These are phyloP conservation scores for Lipomyces chichibuensis DNA, from an alignment of 805 yeast genomes.

Conservation along the genomic window DNA sequence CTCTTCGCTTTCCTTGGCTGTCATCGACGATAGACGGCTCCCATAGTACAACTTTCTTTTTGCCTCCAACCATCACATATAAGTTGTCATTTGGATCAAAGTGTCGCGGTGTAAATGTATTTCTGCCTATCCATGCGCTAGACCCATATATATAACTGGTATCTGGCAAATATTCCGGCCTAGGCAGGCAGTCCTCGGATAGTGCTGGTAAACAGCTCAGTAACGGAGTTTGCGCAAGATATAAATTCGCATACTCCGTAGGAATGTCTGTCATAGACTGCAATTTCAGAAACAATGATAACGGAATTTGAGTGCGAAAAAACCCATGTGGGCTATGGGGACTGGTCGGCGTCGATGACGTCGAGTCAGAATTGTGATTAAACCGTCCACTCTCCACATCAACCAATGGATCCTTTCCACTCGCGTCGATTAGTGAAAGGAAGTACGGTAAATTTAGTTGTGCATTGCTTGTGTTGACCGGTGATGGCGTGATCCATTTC, in stretches of 20 bases:
- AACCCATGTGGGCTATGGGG: slow-evolving; percentile 9
- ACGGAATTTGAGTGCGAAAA: slow-evolving; percentile 26
- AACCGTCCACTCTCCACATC: slow-evolving; percentile 29
- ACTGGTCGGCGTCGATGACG: not conserved
- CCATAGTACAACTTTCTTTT: slow-evolving; percentile 30
- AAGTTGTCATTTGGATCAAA: slow-evolving; percentile 35
- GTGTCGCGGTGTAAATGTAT: slow-evolving; percentile 34
- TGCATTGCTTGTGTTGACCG: not conserved
- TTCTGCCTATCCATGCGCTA: slow-evolving; percentile 35
- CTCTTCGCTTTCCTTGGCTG: not conserved
- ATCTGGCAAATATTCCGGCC: slow-evolving; percentile 15
- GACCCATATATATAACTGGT: slow-evolving; percentile 19
- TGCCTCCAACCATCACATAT: slow-evolving; percentile 33
- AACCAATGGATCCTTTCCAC: slow-evolving; percentile 26
- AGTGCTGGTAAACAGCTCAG: slow-evolving; percentile 21
- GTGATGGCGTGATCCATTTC: slow-evolving; percentile 13
- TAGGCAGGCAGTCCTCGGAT: slow-evolving; percentile 23
- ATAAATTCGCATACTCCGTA: slow-evolving; percentile 12
- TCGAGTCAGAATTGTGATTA: not conserved
- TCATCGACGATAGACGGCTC: slow-evolving; percentile 13
- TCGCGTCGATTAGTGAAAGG: slow-evolving; percentile 6
- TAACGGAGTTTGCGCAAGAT: slow-evolving; percentile 34
- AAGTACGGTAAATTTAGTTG: slow-evolving; percentile 14
- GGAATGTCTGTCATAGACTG: slow-evolving; percentile 10
- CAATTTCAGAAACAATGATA: slow-evolving; percentile 24